These are phyloP conservation scores for Esteya vermicola DNA, from an alignment of 2,329 filamentous ascomycete genomes.

Conservation along the genomic window DNA sequence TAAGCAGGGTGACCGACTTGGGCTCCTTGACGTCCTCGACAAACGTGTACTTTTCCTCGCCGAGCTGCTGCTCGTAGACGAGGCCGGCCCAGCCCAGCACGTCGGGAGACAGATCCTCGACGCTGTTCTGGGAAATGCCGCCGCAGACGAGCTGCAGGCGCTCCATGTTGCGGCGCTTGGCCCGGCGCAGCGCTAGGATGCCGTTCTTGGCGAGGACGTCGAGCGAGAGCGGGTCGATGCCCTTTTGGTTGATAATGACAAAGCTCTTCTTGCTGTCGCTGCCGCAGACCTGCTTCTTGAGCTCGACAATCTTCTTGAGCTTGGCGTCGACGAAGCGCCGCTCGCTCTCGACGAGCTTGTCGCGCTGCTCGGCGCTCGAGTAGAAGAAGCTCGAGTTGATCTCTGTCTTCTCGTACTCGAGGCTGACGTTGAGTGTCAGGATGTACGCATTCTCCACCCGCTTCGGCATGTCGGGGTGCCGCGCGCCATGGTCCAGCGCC, in stretches of 20 bases:
- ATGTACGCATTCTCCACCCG: constrained; percentile 91
- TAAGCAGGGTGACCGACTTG: constrained; percentile 92
- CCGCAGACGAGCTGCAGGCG: constrained; percentile 89
- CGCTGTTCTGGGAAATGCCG: constrained; percentile 84
- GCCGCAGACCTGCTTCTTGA: constrained; percentile 96
- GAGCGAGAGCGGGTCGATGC: constrained; percentile 89
- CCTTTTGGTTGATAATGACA: constrained; percentile 98
- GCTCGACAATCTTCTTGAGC: constrained; percentile 89
- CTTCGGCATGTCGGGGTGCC: constrained; percentile 98
- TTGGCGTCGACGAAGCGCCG: constrained; percentile 92
- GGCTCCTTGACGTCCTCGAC: constrained; percentile 97
- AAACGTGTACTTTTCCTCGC: constrained; percentile 98
- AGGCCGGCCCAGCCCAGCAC: constrained; percentile 89
- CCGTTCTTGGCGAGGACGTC: constrained; percentile 97
- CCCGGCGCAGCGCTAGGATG: constrained; percentile 83
- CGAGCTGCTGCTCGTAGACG: constrained; percentile 93
- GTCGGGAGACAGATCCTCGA: constrained; percentile 79
- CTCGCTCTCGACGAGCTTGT: constrained; percentile 96
- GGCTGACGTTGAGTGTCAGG: constrained; percentile 84
- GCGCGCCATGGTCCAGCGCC: constrained; percentile 84
- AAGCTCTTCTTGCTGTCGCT: constrained; percentile 89
- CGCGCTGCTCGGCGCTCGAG: constrained; percentile 87
- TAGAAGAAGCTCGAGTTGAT: constrained; percentile 99
- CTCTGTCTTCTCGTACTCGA: constrained; percentile 98
- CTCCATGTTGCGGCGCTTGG: constrained; percentile 99